phyloP scores from a whole-genome alignment of 2,329 filamentous ascomycete genomes.

The Ciborinia camelliae region DNA sequence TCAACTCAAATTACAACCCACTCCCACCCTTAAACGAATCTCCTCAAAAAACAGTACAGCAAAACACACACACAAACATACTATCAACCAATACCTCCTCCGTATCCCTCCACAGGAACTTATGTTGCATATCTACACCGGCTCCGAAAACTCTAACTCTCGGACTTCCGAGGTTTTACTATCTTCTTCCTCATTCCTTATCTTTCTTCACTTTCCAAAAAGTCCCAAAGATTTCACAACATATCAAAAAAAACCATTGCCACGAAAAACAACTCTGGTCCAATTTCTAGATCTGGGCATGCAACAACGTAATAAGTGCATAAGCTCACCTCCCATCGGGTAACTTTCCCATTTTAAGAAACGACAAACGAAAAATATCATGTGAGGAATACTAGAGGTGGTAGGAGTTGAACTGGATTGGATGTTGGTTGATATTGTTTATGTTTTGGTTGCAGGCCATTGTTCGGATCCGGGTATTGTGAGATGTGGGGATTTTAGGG shows the following conservation, averaged over 20 bases:
- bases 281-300: neutral
- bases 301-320: neutral
- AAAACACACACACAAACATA: neutral
- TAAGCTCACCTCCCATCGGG: neutral
- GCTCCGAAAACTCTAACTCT: neutral
- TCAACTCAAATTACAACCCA: neutral
- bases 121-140: conserved; percentile 1
- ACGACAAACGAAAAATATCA: neutral
- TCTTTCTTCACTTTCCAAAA: neutral
- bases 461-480: conserved; percentile 2
- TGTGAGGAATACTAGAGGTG: neutral
- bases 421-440: neutral
- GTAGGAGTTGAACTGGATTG: neutral
- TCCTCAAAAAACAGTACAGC: no score
- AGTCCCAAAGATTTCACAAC: neutral
- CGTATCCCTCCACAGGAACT: neutral
- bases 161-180: neutral
- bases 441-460: neutral
- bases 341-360: neutral
- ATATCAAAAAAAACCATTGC: no score
- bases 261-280: neutral
- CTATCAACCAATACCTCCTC: neutral
- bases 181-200: neutral
- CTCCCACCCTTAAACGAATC: neutral
- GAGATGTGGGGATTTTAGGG: no score